Evolutionary conservation across 192 early-diverging fungal genomes (phyloP), one percentile per base, ranked within the genome.

Genomic region (Coemansia sp.): DNA sequence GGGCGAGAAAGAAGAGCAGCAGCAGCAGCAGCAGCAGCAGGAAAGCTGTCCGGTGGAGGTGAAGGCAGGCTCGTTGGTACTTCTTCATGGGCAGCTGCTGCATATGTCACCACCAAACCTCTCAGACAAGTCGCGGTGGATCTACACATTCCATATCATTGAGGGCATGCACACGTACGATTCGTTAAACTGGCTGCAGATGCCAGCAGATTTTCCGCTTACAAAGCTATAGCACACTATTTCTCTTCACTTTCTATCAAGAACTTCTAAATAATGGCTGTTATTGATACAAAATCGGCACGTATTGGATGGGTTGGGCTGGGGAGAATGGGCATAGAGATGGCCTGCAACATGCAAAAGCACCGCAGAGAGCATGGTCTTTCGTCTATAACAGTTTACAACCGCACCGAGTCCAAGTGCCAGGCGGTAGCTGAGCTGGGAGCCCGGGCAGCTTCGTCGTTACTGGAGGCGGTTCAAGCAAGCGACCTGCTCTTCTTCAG

Each of bases 101-200:
- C 94, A 95, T 65, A 84, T 87, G 65, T 93, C 91, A 5, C 83
- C 84, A 26, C 88, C 83, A 47, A 97, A 97, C 66, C 54, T 58
- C 12, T 92, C 89, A 20, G 60, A 72, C 35, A 83, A 86, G 59
- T 88, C 88, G 30, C 86, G 94, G 5, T 94, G 82, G 70, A 94
- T 95, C 44, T 97, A 97, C 68, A 97, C 94, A 0, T 97, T 97
- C 82, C 94, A 97, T 69, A 81, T 87, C 16, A 87, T 97, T 64
- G 94, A 97, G 38, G 91, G 91, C 5, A 39, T 63, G 1, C 80
- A 77, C 7, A 40, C 69, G 14, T 94, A 97, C 50, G 83, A 87
- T 35, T 62, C 57, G 14, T 82, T 87, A 53, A 97, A 97, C 70
- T 96, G 93, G 93, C 76, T 83, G 50, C 78, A 70, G 55, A 75